These are phyloP conservation scores for Hanseniaspora uvarum DNA, from an alignment of 1,139 yeast genomes.

Conservation along the genomic window DNA sequence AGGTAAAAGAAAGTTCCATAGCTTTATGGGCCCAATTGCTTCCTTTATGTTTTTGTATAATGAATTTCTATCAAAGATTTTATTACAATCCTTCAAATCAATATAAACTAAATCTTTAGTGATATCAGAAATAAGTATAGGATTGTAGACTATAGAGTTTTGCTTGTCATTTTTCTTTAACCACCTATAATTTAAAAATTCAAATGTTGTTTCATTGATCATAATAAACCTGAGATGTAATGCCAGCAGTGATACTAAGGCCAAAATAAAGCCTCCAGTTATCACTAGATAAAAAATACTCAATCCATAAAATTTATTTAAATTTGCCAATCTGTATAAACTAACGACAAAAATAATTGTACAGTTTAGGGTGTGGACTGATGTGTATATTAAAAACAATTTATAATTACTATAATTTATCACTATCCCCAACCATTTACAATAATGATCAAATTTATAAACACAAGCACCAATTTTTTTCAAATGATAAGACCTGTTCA, in stretches of 20 bases:
- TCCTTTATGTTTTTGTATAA: not conserved
- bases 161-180: conserved; percentile 19
- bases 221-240: conserved; percentile 36
- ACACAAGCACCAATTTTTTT: conserved; percentile 39
- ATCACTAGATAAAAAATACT: conserved; percentile 33
- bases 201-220: conserved; percentile 41
- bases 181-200: conserved; percentile 25
- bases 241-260: conserved; percentile 37
- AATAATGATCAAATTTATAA: conserved; percentile 55
- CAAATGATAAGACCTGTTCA: conserved; percentile 50
- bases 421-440: conserved; percentile 51
- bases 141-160: conserved; percentile 6
- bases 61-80: not conserved
- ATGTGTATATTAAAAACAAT: conserved; percentile 42
- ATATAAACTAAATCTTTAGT: not conserved
- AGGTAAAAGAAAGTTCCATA: conserved; percentile 5
- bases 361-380: conserved; percentile 33
- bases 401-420: conserved; percentile 49
- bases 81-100: not conserved
- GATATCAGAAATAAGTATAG: not conserved
- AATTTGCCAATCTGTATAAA: conserved; percentile 31
- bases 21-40: conserved; percentile 2
- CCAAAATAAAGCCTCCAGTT: conserved; percentile 37
- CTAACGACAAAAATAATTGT: conserved; percentile 29
- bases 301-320: conserved; percentile 26